Percentiles rank a stretch among this genome's conserved stretches.
These are phyloP conservation scores for Quercus rubra DNA, from an alignment of 306 rosid genomes.

Conservation along the genomic window DNA sequence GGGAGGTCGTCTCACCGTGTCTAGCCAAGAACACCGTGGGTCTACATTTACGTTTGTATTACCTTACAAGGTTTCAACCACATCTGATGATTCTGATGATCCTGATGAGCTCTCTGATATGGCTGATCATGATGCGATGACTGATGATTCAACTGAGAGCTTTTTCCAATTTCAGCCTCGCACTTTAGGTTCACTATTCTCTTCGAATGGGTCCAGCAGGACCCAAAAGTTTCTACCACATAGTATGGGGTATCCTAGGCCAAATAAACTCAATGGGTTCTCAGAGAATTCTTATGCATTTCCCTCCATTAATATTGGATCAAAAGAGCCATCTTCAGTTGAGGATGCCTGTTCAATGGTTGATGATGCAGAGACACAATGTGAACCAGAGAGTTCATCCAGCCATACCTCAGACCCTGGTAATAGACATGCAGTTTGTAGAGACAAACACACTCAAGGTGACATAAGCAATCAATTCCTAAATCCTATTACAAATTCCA, in stretches of 20 bases:
- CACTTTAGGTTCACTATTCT: slow-evolving; percentile 75
- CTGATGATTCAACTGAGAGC: slow-evolving; percentile 58
- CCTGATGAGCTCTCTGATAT: slow-evolving; percentile 64
- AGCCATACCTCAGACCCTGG: slow-evolving; percentile 26
- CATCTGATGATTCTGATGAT: slow-evolving; percentile 58
- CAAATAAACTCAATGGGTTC: slow-evolving; percentile 55
- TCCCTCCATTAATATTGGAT: slow-evolving; percentile 18
- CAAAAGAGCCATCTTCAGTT: slow-evolving; percentile 34
- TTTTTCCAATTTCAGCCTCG: slow-evolving; percentile 91
- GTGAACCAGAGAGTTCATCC: slow-evolving; percentile 41
- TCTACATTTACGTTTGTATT: slow-evolving; percentile 88
- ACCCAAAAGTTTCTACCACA: slow-evolving; percentile 48
- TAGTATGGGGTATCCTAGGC: slow-evolving; percentile 32
- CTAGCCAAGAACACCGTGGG: slow-evolving; percentile 75
- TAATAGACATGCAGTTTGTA: slow-evolving; percentile 19
- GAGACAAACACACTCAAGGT: slow-evolving; percentile 21
- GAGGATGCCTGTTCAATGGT: slow-evolving; percentile 40
- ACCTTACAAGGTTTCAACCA: slow-evolving; percentile 75
- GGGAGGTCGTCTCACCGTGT: slow-evolving; percentile 86
- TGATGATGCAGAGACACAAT: slow-evolving; percentile 31
- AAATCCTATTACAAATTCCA: slow-evolving; percentile 35
- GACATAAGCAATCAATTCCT: slow-evolving; percentile 25
- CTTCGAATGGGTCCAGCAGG: slow-evolving; percentile 65
- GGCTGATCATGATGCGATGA: slow-evolving; percentile 44
- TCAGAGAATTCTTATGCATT: slow-evolving; percentile 33